Evolutionary conservation across 129 eudicot genomes (phyloP), one percentile per base, ranked within the genome.

Genomic region (Pittosporum tobira): DNA sequence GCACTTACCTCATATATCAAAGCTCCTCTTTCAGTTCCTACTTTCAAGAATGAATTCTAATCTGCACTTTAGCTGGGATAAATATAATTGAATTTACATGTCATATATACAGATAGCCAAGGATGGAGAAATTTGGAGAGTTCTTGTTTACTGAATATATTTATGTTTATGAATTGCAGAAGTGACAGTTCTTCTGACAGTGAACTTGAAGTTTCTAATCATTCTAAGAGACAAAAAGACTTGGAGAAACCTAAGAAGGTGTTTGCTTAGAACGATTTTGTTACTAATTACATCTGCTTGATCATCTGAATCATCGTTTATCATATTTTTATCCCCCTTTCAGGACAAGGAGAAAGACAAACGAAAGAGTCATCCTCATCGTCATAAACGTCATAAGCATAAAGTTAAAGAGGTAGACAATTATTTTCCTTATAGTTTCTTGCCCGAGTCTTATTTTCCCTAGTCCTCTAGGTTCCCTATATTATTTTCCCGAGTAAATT

Each of bases 271-370:
- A 58, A 57, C 48, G 19, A 20, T 21, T 52, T 43, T 23, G 14
- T 34, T 24, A 27, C 36, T 69, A 28, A 14, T 24, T 37, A 3
- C 31, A 5, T 63, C 46, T 70, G 48, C 25, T 52, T 29, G 22
- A 18, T 21, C 52, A 36, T 24, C 18, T n/a, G 14, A 44, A 34
- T 60, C 44, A 48, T 63, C 45, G 65, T 28, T 70, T 52, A 60
- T 14, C 52, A 7, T 43, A 10, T 61, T 23, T 24, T 57, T 27
- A 14, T 56, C 51, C 52, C 38, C 46, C 52, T 66, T 62, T 51
- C 65, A 87, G 94, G 73, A 29, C 24, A 91, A 91, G 72, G 88
- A 81, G 52, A 91, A 83, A 78, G 98, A 85, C 28, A 90, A 81
- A 67, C 64, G 80, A 71, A 91, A 84, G 81, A 77, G 77, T 72